phyloP scores from a whole-genome alignment of 352 stramenopile species.

The Globisporangium uncinulatum region DNA sequence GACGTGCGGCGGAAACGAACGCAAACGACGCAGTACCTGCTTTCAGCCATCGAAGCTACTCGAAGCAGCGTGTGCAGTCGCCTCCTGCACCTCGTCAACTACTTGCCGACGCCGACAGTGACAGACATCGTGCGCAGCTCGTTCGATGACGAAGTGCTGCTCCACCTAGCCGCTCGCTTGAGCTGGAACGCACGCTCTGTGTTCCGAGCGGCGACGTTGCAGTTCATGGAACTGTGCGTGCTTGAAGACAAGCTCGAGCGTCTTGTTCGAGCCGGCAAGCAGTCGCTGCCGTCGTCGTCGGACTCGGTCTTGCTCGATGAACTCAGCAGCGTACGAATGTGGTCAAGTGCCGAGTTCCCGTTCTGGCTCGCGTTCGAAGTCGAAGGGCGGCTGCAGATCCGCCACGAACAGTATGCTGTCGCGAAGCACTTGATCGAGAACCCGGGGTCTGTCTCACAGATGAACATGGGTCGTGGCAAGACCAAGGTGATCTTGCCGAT shows the following conservation, averaged over 20 bases:
- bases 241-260: slow-evolving; percentile 67
- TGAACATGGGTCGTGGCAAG: slow-evolving; percentile 89
- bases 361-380: slow-evolving; percentile 88
- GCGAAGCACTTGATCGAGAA: slow-evolving; percentile 66
- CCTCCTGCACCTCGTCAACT: slow-evolving; percentile 21
- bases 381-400: slow-evolving; percentile 74
- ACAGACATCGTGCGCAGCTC: slow-evolving; percentile 32
- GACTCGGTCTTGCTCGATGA: slow-evolving; percentile 45
- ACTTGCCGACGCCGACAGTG: slow-evolving; percentile 19
- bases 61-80: slow-evolving; percentile 12
- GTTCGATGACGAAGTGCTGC: slow-evolving; percentile 27
- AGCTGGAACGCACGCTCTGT: slow-evolving; percentile 4
- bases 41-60: not conserved
- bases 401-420: slow-evolving; percentile 74
- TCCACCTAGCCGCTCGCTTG: slow-evolving; percentile 23
- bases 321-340: slow-evolving; percentile 35
- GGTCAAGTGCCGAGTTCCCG: slow-evolving; percentile 45
- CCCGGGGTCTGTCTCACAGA: slow-evolving; percentile 62
- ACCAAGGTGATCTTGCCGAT: slow-evolving; percentile 87
- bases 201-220: slow-evolving; percentile 20
- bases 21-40: not conserved
- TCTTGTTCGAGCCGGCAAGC: slow-evolving; percentile 17
- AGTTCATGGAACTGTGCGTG: slow-evolving; percentile 62
- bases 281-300: slow-evolving; percentile 8
- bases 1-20: slow-evolving; percentile 13